Conservation (phyloP, 1,284 basidiomycete genomes). For the Fomitopsis betulina region DNA sequence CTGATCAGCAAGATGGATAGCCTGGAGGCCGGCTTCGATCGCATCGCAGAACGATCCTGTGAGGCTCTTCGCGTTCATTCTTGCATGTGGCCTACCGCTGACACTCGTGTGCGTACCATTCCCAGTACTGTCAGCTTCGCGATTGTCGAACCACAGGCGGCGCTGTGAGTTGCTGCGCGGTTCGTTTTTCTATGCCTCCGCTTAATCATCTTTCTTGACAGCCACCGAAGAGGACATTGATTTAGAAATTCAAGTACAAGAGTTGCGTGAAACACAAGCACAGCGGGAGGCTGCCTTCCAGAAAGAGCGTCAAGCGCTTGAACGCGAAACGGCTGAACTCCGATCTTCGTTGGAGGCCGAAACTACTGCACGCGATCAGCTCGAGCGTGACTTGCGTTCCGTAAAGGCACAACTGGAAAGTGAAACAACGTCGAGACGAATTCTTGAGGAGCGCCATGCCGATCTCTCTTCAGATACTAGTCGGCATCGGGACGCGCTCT, state of each 20-base stretch:
- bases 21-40: conserved; percentile 73
- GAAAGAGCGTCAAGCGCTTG: conserved; percentile 48
- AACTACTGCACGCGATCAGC: conserved; percentile 35
- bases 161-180: conserved; percentile 47
- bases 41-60: conserved; percentile 78
- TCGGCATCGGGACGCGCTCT: conserved; percentile 52
- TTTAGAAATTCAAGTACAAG: conserved; percentile 57
- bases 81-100: not conserved
- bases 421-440: conserved; percentile 51
- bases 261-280: conserved; percentile 46
- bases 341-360: conserved; percentile 37
- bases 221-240: conserved; percentile 70
- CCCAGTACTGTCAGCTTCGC: conserved; percentile 68
- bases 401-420: conserved; percentile 59
- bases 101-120: not conserved
- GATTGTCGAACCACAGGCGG: conserved; percentile 58
- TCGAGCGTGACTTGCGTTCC: conserved; percentile 64
- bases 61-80: conserved; percentile 25
- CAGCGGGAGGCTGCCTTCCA: conserved; percentile 50
- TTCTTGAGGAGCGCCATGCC: conserved; percentile 62
- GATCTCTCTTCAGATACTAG: conserved; percentile 61
- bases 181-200: conserved; percentile 1
- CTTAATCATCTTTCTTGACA: conserved; percentile 20
- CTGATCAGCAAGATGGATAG: conserved; percentile 72
- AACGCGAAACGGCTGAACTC: conserved; percentile 52